Base-by-base conservation (phyloP, 345 rosid species). In the Rhodamnia rubescens region DNA sequence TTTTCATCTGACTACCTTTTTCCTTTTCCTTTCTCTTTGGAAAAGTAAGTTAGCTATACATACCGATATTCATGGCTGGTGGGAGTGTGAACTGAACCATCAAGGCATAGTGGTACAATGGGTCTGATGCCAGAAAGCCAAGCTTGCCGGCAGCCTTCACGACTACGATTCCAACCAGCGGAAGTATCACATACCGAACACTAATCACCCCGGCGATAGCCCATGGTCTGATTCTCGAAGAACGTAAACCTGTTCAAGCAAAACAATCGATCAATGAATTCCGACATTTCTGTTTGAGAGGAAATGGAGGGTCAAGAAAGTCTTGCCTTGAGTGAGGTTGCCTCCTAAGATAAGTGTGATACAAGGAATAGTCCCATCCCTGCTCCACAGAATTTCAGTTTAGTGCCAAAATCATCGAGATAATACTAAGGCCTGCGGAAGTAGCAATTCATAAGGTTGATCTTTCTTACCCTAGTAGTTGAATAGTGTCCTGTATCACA, bases 21-120 rank as follows among this genome's bases (percentile, higher is more conserved):
- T 32, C 47, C 78, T 32, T 40, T 32, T 69, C 78, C 78, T 8
- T 16, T 69, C 78, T 36, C 78, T 69, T 7, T 32, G 0, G 24
- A 69, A 24, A 32, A 69, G 24, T 32, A 29, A 69, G 78, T 36
- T 49, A 11, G 20, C 50, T 20, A 32, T 3, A 36, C 81, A 14
- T 53, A 96, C 98, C 98, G 47, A 97, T 91, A 88, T 92, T 97
- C 98, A 94, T 94, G 83, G 98, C 99, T 50, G 99, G 98, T 15
- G 98, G 99, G 49, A 97, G 80, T 32, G 95, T 90, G 85, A 92
- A 97, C 88, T 97, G 99, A 88, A 93, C 82, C 98, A 97, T 93
- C 64, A 97, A 89, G 78, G 93, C 96, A 82, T 88, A 97, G 81
- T 87, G 94, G 91, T 88, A 97, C 88, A 95, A 91, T 81, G 94